Base-by-base conservation (phyloP, 495 filamentous ascomycete genomes). In the Hyaloscypha hepaticicola region DNA sequence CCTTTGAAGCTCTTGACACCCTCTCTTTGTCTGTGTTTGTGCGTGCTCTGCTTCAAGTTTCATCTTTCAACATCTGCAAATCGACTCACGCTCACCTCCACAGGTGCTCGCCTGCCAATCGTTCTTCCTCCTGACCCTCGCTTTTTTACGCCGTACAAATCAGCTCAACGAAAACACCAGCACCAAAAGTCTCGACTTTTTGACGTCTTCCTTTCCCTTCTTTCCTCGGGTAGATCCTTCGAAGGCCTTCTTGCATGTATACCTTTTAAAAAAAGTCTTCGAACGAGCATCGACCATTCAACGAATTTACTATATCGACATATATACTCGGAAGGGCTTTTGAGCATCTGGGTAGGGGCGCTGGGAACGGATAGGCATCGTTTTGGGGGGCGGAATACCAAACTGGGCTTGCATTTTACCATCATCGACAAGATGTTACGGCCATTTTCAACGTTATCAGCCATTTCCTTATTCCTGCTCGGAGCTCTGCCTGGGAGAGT, bases 401-500 rank as follows among this genome's bases (percentile, higher is more conserved):
- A 16, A 2, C 38, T 8, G 38, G 5, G n/a, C 28, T 11, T 55
- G 8, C 56, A 41, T 45, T 56, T 38, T 45, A 45, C 6, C 33
- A 24, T 22, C 14, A 27, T 51, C 66, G 59, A 52, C 57, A 69
- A 48, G 19, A 72, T 69, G 66, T 63, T 65, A 66, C 67, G 55
- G 16, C 58, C 56, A 53, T 50, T 59, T 62, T 58, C 64, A 26
- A 45, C 38, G 19, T 69, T 72, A 50, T 65, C 53, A 24, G 29
- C 62, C 25, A 22, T 69, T 63, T 64, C 64, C 65, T 63, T 70
- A 24, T 62, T 72, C 21, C 52, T 67, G 61, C 67, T 78, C 34
- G 70, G 67, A 62, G 62, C 70, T 56, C 70, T 75, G 69, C 72
- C 72, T 67, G 73, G 63, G 59, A 70, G 68, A 70, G 70, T 34